These are phyloP conservation scores for Coemansia furcata DNA, from an alignment of 192 early-diverging fungal genomes.

Conservation along the genomic window DNA sequence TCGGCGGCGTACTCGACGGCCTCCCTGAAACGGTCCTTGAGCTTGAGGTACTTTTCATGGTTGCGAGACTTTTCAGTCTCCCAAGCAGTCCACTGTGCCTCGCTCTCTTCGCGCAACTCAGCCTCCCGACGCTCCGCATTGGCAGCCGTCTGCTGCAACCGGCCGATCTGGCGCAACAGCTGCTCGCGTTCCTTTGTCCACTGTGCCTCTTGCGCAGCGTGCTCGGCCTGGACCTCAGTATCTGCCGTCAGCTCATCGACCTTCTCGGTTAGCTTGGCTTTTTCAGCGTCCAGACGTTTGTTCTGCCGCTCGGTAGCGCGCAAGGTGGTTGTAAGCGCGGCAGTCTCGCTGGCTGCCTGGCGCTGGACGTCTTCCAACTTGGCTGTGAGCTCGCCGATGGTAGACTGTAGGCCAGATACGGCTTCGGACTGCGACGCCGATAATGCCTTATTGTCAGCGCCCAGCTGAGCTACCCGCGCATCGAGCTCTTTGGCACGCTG, in stretches of 20 bases:
- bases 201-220: constrained; percentile 8
- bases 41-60: constrained; percentile 38
- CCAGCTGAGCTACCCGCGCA: constrained; percentile 21
- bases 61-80: constrained; percentile 39
- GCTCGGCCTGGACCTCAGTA: constrained; percentile 23
- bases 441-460: constrained; percentile 28
- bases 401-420: constrained; percentile 16
- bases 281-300: constrained; percentile 36
- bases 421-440: constrained; percentile 37
- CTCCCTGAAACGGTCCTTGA: constrained; percentile 33
- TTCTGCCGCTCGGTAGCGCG: constrained; percentile 15
- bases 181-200: constrained; percentile 47
- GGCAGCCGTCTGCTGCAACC: constrained; percentile 32
- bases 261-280: constrained; percentile 11
- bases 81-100: constrained; percentile 39
- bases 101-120: constrained; percentile 49
- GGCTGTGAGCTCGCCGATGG: constrained; percentile 28
- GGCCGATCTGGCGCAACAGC: constrained; percentile 30
- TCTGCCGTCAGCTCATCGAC: constrained; percentile 21
- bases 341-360: constrained; percentile 16
- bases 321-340: constrained; percentile 8
- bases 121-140: constrained; percentile 37
- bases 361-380: constrained; percentile 27
- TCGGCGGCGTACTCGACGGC: constrained; percentile 41
- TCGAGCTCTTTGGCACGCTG: constrained; percentile 18